phyloP scores from a whole-genome alignment of 352 stramenopile genomes.

The Globisporangium barbulae region DNA sequence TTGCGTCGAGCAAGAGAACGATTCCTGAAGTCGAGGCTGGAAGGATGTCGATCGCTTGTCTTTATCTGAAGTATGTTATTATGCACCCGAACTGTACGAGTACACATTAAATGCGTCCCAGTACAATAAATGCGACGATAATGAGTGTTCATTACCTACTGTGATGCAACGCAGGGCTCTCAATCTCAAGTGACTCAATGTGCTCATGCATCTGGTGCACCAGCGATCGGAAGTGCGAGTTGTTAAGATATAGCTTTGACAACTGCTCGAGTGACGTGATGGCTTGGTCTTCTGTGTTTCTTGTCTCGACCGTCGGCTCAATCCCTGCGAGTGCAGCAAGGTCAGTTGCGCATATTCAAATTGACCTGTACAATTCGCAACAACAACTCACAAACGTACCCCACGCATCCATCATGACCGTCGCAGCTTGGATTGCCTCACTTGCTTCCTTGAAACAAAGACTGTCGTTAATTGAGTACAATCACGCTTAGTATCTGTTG shows the following conservation, averaged over 20 bases:
- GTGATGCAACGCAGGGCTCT: background rate
- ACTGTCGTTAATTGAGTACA: conserved; percentile 16
- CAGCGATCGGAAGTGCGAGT: conserved; percentile 29
- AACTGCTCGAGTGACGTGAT: conserved; percentile 22
- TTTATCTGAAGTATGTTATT: background rate
- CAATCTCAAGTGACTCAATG: conserved; percentile 21
- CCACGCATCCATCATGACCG: conserved; percentile 44
- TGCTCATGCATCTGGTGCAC: conserved; percentile 37
- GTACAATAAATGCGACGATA: background rate
- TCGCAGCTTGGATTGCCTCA: conserved; percentile 27
- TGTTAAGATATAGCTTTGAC: conserved; percentile 27
- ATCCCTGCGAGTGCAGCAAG: conserved; percentile 22
- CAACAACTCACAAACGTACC: conserved; percentile 17
- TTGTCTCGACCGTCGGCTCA: conserved; percentile 38
- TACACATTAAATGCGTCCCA: background rate
- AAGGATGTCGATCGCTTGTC: background rate
- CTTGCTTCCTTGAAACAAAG: conserved; percentile 24
- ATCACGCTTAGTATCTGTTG: background rate
- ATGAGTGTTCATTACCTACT: background rate
- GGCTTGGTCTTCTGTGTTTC: background rate
- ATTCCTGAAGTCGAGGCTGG: conserved; percentile 23
- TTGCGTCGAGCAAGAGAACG: conserved; percentile 46
- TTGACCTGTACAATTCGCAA: background rate
- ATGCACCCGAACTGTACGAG: background rate
- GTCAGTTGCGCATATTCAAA: background rate